Percentiles rank a stretch among this genome's conserved stretches.
Conservation (phyloP, 139 green algal genomes). For the Tetradesmus obliquus region DNA sequence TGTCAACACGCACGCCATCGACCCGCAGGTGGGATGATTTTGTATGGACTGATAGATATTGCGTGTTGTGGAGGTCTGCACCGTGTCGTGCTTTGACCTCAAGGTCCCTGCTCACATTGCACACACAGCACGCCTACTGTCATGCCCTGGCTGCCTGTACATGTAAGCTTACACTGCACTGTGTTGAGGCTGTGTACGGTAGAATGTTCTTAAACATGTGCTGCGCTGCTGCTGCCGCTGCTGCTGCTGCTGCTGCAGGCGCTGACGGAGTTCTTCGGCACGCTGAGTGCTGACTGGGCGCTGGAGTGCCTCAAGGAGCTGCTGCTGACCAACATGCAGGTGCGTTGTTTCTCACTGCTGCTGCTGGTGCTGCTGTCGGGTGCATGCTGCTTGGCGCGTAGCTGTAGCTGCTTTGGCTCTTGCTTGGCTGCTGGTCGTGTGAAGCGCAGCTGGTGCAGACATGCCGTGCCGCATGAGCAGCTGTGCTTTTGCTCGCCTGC, state of each 20-base stretch:
- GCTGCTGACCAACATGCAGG: slow-evolving; percentile 87
- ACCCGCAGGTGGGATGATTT: slow-evolving; percentile 70
- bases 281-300: slow-evolving; percentile 95
- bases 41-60: not conserved
- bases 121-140: too few species aligned
- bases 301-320: slow-evolving; percentile 97
- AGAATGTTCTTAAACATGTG: too few species aligned
- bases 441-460: not conserved
- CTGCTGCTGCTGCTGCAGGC: slow-evolving; percentile 47
- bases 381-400: not conserved
- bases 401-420: not conserved
- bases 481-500: too few species aligned
- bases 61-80: not conserved
- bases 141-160: too few species aligned
- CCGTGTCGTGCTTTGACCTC: too few species aligned
- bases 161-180: too few species aligned
- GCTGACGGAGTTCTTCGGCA: slow-evolving; percentile 97
- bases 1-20: slow-evolving; percentile 98
- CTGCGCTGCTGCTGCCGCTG: not conserved
- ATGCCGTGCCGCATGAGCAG: not conserved
- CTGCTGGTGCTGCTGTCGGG: not conserved
- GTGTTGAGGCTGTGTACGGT: too few species aligned
- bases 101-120: too few species aligned
- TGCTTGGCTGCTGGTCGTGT: not conserved
- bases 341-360: not conserved